These are phyloP conservation scores for Aspergillus arachidicola DNA, from an alignment of 2,329 filamentous ascomycete genomes.

Conservation along the genomic window DNA sequence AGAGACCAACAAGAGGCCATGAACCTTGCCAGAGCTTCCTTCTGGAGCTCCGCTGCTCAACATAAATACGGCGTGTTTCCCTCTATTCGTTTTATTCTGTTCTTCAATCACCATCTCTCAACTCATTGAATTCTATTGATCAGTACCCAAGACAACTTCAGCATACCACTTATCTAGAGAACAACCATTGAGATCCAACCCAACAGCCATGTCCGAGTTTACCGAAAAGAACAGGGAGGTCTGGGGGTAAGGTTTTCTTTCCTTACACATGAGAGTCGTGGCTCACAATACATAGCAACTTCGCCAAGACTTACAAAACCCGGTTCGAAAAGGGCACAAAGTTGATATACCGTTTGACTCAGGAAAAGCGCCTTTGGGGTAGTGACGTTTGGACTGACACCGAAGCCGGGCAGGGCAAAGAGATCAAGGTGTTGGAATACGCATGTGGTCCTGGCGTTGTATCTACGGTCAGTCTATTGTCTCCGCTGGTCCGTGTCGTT, in stretches of 20 bases:
- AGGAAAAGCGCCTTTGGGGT: constrained; percentile 61
- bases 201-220: constrained; percentile 33
- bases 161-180: not conserved
- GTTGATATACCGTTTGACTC: constrained; percentile 59
- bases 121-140: not conserved
- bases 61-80: constrained; percentile 11
- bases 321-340: constrained; percentile 58
- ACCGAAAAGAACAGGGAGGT: constrained; percentile 42
- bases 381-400: constrained; percentile 57
- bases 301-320: constrained; percentile 59
- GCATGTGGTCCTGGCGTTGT: constrained; percentile 73
- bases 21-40: too few relatives aligned
- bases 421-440: constrained; percentile 68
- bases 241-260: constrained; percentile 41
- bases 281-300: constrained; percentile 42
- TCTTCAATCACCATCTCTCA: not conserved
- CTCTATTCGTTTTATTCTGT: not conserved
- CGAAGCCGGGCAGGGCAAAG: constrained; percentile 28
- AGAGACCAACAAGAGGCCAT: not conserved
- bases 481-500: not conserved
- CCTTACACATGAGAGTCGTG: not conserved
- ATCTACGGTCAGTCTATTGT: constrained; percentile 56
- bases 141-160: not conserved
- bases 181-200: not conserved
- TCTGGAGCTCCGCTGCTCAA: not conserved